These are phyloP conservation scores for Candida sonorensis DNA, from an alignment of 805 yeast species.

Conservation along the genomic window DNA sequence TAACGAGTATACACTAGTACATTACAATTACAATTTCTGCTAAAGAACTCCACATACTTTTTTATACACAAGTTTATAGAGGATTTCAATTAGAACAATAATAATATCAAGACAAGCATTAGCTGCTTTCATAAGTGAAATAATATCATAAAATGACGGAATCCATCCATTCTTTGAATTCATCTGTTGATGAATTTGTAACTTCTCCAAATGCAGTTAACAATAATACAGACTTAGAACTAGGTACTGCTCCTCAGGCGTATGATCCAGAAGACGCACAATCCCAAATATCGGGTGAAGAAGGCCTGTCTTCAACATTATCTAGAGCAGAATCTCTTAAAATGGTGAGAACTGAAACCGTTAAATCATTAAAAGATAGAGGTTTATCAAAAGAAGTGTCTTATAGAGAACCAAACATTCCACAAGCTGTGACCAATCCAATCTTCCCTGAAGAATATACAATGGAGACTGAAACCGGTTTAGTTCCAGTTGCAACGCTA, in stretches of 20 bases:
- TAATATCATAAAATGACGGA: constrained; percentile 7
- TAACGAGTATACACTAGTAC: too few relatives aligned
- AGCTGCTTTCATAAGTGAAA: too few relatives aligned
- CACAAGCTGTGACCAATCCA: constrained; percentile 47
- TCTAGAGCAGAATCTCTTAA: constrained; percentile 31
- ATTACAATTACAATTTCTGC: too few relatives aligned
- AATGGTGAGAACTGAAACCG: constrained; percentile 63
- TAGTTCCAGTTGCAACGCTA: constrained; percentile 74
- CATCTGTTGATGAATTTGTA: constrained; percentile 12
- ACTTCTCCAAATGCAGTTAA: constrained; percentile 1
- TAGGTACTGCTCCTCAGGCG: constrained; percentile 27
- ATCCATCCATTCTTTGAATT: constrained; percentile 12
- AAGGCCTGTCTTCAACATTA: constrained; percentile 18
- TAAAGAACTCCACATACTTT: too few relatives aligned
- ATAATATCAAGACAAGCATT: background rate
- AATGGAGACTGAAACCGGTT: constrained; percentile 80
- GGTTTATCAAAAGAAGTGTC: constrained; percentile 55
- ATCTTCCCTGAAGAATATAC: constrained; percentile 92
- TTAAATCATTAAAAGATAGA: constrained; percentile 53
- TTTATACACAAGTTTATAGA: too few relatives aligned
- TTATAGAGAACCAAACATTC: constrained; percentile 49
- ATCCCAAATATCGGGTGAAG: constrained; percentile 32
- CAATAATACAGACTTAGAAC: constrained; percentile 9
- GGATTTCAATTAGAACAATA: background rate
- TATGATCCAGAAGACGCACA: constrained; percentile 43